phyloP scores from a whole-genome alignment of 768 basidiomycete genomes.

The Boletus fagicola region DNA sequence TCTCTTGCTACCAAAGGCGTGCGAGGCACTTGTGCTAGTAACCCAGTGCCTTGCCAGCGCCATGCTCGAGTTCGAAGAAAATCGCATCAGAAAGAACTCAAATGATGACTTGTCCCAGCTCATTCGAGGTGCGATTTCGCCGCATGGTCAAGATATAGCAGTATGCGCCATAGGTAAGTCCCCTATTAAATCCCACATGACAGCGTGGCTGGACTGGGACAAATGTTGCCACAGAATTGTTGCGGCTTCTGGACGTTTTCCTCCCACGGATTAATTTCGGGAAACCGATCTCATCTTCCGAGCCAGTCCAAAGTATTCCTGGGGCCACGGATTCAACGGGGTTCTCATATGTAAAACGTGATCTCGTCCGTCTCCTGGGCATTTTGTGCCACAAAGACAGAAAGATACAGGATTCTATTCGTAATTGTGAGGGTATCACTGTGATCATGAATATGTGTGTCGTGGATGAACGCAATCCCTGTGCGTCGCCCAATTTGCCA shows the following conservation, averaged over 20 bases:
- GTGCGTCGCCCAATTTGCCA: constrained; percentile 48
- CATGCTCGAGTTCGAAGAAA: constrained; percentile 44
- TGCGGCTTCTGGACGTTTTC: constrained; percentile 75
- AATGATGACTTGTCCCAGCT: constrained; percentile 33
- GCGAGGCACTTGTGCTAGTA: constrained; percentile 77
- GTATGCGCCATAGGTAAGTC: constrained; percentile 58
- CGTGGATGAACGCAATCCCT: constrained; percentile 88
- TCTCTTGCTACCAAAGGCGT: constrained; percentile 70
- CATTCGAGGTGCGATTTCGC: constrained; percentile 44
- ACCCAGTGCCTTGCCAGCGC: constrained; percentile 73
- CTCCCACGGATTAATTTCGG: constrained; percentile 84
- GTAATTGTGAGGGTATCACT: constrained; percentile 70
- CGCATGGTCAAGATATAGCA: constrained; percentile 44
- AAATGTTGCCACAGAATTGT: constrained; percentile 62
- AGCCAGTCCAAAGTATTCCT: constrained; percentile 13
- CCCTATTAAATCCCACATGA: neutral
- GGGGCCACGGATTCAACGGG: constrained; percentile 46
- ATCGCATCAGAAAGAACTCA: constrained; percentile 18
- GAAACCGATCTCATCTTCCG: constrained; percentile 43
- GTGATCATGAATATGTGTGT: constrained; percentile 88
- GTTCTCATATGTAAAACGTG: constrained; percentile 83
- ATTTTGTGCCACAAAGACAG: constrained; percentile 64
- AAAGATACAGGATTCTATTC: constrained; percentile 70
- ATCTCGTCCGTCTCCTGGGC: constrained; percentile 86
- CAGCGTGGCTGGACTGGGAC: constrained; percentile 1